Conservation (phyloP, 305 asterid species). For the Solanum hybrid region DNA sequence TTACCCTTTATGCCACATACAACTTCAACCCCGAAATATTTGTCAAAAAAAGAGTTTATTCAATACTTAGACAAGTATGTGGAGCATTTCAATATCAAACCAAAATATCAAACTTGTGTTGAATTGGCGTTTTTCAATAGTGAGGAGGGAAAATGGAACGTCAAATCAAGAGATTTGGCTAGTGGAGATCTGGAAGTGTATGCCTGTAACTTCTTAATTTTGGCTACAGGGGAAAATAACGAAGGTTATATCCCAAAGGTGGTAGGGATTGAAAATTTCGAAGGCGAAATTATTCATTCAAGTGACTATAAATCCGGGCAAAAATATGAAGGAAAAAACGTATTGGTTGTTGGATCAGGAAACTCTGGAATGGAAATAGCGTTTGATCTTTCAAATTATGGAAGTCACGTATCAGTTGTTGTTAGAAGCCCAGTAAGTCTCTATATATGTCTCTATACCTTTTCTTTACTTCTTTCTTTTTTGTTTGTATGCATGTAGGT, state of each 20-base stretch:
- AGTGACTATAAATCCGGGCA: constrained; percentile 12
- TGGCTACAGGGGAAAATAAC: constrained; percentile 20
- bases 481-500: neutral
- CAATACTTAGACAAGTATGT: constrained; percentile 8
- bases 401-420: constrained; percentile 8
- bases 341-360: constrained; percentile 20
- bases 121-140: neutral
- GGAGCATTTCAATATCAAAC: neutral
- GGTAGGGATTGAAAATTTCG: constrained; percentile 2
- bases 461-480: neutral
- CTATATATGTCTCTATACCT: neutral
- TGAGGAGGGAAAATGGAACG: neutral
- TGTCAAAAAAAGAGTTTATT: neutral
- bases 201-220: constrained; percentile 1
- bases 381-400: constrained; percentile 14
- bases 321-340: constrained; percentile 11
- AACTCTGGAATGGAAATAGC: constrained; percentile 32
- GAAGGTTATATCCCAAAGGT: constrained; percentile 8
- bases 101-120: neutral
- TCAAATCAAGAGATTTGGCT: neutral
- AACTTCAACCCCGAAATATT: neutral
- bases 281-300: constrained; percentile 14
- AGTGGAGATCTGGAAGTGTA: neutral
- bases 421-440: constrained; percentile 13
- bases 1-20: constrained; percentile 8